A percentile compares a stretch with the other conserved stretches of the same genome.
Conservation (phyloP, 306 rosid genomes). For the Arachis stenosperma region DNA sequence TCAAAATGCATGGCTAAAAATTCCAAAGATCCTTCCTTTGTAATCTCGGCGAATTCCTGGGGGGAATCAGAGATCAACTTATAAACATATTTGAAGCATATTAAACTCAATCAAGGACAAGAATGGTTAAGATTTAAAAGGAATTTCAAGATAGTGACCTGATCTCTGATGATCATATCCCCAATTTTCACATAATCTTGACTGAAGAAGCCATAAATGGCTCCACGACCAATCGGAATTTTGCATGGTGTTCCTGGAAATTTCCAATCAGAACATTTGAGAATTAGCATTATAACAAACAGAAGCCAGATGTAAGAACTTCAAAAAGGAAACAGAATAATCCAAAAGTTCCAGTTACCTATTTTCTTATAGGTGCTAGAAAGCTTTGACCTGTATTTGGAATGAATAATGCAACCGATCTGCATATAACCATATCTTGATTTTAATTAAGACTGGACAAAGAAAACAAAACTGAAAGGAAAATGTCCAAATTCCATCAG, state of each 20-base stretch:
- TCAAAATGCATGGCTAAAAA: constrained; percentile 50
- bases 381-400: constrained; percentile 59
- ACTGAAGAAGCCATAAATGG: constrained; percentile 44
- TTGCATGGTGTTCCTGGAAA: constrained; percentile 52
- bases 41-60: constrained; percentile 54
- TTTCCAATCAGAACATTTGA: constrained; percentile 15
- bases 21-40: constrained; percentile 43
- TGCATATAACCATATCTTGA: constrained; percentile 47
- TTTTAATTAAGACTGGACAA: constrained; percentile 20
- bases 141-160: constrained; percentile 36
- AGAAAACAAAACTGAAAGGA: constrained; percentile 3
- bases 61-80: constrained; percentile 6
- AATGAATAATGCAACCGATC: constrained; percentile 74
- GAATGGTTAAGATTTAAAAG: constrained; percentile 1
- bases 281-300: neutral
- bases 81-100: constrained; percentile 5
- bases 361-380: constrained; percentile 54
- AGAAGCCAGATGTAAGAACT: constrained; percentile 4
- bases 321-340: neutral
- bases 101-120: constrained; percentile 4
- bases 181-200: constrained; percentile 51
- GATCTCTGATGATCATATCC: constrained; percentile 40
- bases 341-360: constrained; percentile 45
- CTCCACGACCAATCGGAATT: constrained; percentile 56
- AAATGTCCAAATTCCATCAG: constrained; percentile 8